A percentile compares a stretch with the other conserved stretches of the same genome.
These are phyloP conservation scores for Dendrobium huoshanense DNA, from an alignment of 106 monocot species.

Conservation along the genomic window DNA sequence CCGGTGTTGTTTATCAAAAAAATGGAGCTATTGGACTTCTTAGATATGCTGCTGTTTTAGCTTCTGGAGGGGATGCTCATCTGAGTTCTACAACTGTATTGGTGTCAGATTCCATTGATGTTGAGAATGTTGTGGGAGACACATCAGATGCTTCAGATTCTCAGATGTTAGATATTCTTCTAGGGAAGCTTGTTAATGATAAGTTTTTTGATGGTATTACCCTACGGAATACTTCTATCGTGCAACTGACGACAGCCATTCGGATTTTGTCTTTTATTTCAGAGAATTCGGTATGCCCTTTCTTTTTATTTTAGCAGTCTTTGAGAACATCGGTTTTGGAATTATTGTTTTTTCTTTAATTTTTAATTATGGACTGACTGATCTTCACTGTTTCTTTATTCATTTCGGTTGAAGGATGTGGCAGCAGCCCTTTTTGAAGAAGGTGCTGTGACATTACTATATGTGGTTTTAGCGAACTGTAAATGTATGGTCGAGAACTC, in stretches of 20 bases:
- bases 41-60: constrained; percentile 91
- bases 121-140: constrained; percentile 83
- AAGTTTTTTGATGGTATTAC: constrained; percentile 80
- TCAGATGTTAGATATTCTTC: constrained; percentile 78
- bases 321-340: not conserved
- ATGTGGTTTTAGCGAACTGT: constrained; percentile 74
- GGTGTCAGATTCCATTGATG: constrained; percentile 87
- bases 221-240: constrained; percentile 60
- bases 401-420: constrained; percentile 49
- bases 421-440: constrained; percentile 85
- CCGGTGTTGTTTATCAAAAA: constrained; percentile 90
- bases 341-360: not conserved
- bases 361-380: not conserved
- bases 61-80: constrained; percentile 97
- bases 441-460: constrained; percentile 80
- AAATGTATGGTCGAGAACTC: constrained; percentile 88
- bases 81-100: constrained; percentile 69
- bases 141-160: constrained; percentile 47
- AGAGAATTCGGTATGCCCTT: constrained; percentile 64
- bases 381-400: constrained; percentile 4
- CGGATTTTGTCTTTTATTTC: constrained; percentile 87
- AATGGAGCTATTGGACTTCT: constrained; percentile 89
- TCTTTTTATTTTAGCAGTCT: not conserved
- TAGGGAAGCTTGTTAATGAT: constrained; percentile 92
- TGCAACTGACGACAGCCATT: constrained; percentile 82